Evolutionary conservation across 176 grass and related monocot species (phyloP), one percentile per base, ranked within the genome.

Genomic region (Cocos nucifera): DNA sequence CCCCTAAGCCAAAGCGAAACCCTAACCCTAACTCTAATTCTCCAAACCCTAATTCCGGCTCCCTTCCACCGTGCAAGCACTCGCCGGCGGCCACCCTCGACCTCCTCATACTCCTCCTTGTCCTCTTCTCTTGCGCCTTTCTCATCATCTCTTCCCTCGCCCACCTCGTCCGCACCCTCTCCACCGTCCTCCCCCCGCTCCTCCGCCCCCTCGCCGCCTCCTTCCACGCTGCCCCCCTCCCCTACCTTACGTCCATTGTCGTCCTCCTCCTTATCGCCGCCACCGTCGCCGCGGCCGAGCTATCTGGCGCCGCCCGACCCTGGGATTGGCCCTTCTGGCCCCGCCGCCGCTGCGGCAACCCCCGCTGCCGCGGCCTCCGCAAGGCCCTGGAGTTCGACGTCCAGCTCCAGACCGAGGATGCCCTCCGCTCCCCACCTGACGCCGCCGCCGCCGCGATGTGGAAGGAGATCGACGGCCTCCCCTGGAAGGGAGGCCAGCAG

Each of bases 331-430:
- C 57, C 57, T 85, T 58, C 78, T 84, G 18, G 77, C 16, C 3
- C 39, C 69, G 80, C 26, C 80, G 83, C 19, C 71, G 75, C 4
- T 98, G 93, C 82, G 78, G 81, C 50, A 98, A 89, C 66, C 87
- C 87, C 24, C 69, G 76, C 1, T 92, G 84, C 77, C 63, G 81
- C 4, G 93, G 93, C 0, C 76, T 98, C 2, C 76, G 81, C 51
- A 98, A 92, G 70, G 93, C 87, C 44, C 84, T 92, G 10, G 84
- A 98, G 53, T 92, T 98, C 32, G 93, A 98, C 18, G 93, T 98
- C 52, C 84, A 92, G 93, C 73, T 98, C 15, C 93, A 98, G 93
- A 92, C 78, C 6, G 93, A 98, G 52, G 93, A 92, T 22, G 69
- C 75, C 17, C 73, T 98, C 57, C 76, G 77, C 44, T 22, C 70